Evolutionary conservation across 768 basidiomycete genomes (phyloP), one percentile per base, ranked within the genome.

Genomic region (Auriculariales sp.): DNA sequence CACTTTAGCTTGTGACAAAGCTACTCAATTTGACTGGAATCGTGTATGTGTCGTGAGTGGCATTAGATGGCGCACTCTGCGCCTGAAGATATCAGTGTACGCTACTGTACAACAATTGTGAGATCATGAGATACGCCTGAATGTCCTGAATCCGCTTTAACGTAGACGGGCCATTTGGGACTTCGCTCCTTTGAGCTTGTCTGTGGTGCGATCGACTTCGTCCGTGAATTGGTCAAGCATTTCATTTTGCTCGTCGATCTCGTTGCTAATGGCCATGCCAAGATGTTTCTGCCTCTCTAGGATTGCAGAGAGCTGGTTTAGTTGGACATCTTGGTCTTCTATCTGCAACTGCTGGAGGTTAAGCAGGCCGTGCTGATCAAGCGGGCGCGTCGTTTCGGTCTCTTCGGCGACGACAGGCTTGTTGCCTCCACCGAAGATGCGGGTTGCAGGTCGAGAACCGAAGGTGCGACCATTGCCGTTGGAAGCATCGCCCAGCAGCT

Each of bases 241-340:
- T 59, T 92, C 89, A 55, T 80, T 92, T 62, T 98, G 94, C 53
- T 77, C 64, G 10, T 70, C 71, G 55, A 98, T 78, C 65, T 98
- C 94, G 46, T 71, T 73, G 46, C 76, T 74, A 52, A 98, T 95
- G 6, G 89, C 90, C 51, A 83, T 71, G 17, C 92, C 94, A 10
- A 97, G 73, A 25, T 87, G 80, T 59, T 81, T 74, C 64, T 97
- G 93, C 31, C 92, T 74, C 56, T 78, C 77, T 34, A 98, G 70
- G 52, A 95, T 81, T 0, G 87, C 74, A 0, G 86, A 81, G 44
- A 98, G 68, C 55, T 83, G 75, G 3, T 80, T 69, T n/a, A 94
- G 69, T 57, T 93, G 83, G 28, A 68, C 56, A 57, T 97, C 93
- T 63, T 98, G 94, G 52, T 83, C 74, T 44, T 83, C 73, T 58